Evolutionary conservation across 768 basidiomycete genomes (phyloP).

Genomic region (Suillus tomentosus): DNA sequence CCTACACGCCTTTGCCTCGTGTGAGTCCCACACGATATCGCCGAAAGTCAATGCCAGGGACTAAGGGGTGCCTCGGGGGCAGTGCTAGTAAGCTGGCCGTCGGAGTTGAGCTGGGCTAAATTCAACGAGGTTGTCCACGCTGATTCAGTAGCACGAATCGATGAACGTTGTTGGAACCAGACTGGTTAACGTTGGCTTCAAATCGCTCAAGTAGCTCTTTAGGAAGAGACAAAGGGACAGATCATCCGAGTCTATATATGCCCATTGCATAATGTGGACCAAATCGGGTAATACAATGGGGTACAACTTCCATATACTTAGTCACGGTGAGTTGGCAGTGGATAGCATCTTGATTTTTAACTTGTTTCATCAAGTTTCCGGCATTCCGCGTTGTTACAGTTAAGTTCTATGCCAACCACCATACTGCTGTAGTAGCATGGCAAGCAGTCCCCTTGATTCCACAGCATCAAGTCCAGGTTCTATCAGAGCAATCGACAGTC

Average conservation of each 20-base stretch:
- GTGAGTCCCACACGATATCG: not conserved
- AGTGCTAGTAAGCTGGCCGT: too few species aligned
- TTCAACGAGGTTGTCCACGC: not conserved
- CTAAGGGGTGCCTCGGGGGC: not conserved
- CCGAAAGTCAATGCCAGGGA: not conserved
- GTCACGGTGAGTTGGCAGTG: not conserved
- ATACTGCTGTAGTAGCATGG: conserved; percentile 9
- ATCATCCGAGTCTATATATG: not conserved
- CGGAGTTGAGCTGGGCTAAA: not conserved
- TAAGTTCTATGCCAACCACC: not conserved
- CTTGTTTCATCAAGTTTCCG: not conserved
- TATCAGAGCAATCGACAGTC: conserved; percentile 67
- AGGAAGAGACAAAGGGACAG: not conserved
- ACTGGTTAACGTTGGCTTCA: not conserved
- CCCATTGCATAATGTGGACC: not conserved
- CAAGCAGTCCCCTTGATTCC: not conserved
- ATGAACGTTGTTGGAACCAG: not conserved
- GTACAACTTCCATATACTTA: not conserved
- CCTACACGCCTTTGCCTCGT: conserved; percentile 2
- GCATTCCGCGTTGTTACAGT: not conserved
- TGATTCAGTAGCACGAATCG: not conserved
- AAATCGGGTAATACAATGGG: not conserved
- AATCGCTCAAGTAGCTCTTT: not conserved
- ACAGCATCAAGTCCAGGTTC: conserved; percentile 5
- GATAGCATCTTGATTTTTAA: not conserved